Base-by-base conservation (phyloP, 495 filamentous ascomycete species). In the Hyaloscypha hepaticicola region DNA sequence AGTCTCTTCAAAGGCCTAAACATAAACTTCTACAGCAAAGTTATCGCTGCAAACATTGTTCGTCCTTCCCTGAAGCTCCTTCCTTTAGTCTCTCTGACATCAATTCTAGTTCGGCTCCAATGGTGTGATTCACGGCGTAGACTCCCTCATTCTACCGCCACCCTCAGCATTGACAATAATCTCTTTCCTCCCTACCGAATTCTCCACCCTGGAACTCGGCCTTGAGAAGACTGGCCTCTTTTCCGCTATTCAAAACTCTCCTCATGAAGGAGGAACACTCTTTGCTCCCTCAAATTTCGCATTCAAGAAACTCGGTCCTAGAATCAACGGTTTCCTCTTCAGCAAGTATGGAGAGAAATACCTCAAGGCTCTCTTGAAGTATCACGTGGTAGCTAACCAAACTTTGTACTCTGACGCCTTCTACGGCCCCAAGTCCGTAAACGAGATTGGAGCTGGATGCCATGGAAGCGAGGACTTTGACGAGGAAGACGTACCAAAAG, bases 371-470 rank as follows among this genome's bases (percentile, higher is more conserved):
- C 72, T 96, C 58, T 76, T 96, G 24, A 75, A 87, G 74, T 96
- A 96, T 74, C 91, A 96, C 71, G 74, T 93, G 66, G 88, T 92
- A 1, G 79, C 79, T 6, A 85, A 88, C 66, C 81, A 87, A 68
- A 93, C 90, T 1, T 75, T 97, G 3, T 96, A 96, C 74, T 89
- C 88, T 22, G 93, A 96, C 75, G 89, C 83, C 21, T 90, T 80
- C 70, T 91, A 92, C 74, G 79, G 81, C 12, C 52, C 45, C 11
- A 61, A 71, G 26, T 22, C 7, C 11, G 38, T 8, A 1, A 9
- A 6, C 9, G 11, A 52, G 7, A 7, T 24, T 29, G 57, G 63
- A n/a, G 49, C 49, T 6, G 55, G 63, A 1, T 64, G 45, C 12
- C 53, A 68, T 3, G 58, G 21, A 12, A 65, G 62, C 0, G 58